phyloP scores from a whole-genome alignment of 164 flowering plant genomes.

The Sextonia rubra region DNA sequence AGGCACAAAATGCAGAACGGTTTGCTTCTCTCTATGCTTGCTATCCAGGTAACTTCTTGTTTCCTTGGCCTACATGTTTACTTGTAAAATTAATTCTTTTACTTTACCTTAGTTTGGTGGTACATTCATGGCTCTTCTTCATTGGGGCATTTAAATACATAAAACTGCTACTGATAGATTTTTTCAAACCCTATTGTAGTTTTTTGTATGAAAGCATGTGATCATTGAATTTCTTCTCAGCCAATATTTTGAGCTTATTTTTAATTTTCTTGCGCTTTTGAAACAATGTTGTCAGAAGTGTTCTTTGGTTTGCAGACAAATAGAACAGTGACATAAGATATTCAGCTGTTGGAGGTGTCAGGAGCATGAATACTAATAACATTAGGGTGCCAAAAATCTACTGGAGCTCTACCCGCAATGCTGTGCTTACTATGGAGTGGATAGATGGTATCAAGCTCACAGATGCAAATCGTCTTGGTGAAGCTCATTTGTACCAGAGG shows the following conservation, averaged over 20 bases:
- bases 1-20: conserved; percentile 95
- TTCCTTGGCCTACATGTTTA: not conserved
- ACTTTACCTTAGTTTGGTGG: not conserved
- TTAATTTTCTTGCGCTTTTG: not conserved
- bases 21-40: conserved; percentile 80
- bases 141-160: not conserved
- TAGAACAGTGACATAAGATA: conserved; percentile 19
- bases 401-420: conserved; percentile 77
- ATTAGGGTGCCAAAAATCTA: conserved; percentile 87
- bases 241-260: not conserved
- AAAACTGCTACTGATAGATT: not conserved
- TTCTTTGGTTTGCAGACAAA: conserved; percentile 27
- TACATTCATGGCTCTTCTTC: not conserved
- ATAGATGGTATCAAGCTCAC: conserved; percentile 93
- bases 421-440: conserved; percentile 99
- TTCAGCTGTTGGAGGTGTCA: conserved; percentile 16
- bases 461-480: conserved; percentile 55
- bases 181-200: not conserved
- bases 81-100: not conserved
- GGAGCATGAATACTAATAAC: conserved; percentile 21
- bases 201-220: not conserved
- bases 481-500: conserved; percentile 57
- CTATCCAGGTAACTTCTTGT: conserved; percentile 38
- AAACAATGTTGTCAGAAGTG: not conserved
- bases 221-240: not conserved